Evolutionary conservation across 257 asterid genomes (phyloP).

Genomic region (Datura wrightii): DNA sequence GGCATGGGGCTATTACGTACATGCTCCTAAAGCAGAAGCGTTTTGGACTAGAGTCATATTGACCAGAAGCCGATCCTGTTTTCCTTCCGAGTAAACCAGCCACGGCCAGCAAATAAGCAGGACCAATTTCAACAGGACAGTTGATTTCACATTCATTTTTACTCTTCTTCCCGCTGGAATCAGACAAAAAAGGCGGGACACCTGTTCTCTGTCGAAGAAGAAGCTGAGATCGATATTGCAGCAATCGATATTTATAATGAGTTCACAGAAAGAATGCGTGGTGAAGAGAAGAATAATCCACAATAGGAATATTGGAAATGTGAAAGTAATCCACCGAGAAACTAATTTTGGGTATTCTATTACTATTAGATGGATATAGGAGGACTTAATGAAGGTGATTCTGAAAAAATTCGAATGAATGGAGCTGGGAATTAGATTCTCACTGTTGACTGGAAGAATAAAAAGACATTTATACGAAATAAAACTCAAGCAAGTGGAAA

Average conservation of each 20-base stretch:
- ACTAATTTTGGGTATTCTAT: not conserved
- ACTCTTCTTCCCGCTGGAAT: not conserved
- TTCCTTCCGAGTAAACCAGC: slow-evolving; percentile 40
- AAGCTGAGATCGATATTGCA: not conserved
- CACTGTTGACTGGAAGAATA: not conserved
- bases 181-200: not conserved
- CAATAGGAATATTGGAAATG: not conserved
- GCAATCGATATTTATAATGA: not conserved
- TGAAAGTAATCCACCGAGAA: not conserved
- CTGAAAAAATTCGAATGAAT: too few relatives aligned
- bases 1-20: slow-evolving; percentile 39
- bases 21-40: slow-evolving; percentile 66
- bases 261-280: not conserved
- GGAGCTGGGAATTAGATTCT: not conserved
- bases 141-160: slow-evolving; percentile 40
- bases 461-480: not conserved
- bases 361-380: not conserved
- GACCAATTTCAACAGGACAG: slow-evolving; percentile 36
- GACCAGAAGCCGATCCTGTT: slow-evolving; percentile 49
- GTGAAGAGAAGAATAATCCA: slow-evolving; percentile 4
- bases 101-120: slow-evolving; percentile 52
- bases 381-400: not conserved
- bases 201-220: not conserved
- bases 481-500: too few relatives aligned
- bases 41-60: slow-evolving; percentile 68